Conservation (phyloP, 1,139 yeast genomes). For the Citeromyces hawaiiensis region DNA sequence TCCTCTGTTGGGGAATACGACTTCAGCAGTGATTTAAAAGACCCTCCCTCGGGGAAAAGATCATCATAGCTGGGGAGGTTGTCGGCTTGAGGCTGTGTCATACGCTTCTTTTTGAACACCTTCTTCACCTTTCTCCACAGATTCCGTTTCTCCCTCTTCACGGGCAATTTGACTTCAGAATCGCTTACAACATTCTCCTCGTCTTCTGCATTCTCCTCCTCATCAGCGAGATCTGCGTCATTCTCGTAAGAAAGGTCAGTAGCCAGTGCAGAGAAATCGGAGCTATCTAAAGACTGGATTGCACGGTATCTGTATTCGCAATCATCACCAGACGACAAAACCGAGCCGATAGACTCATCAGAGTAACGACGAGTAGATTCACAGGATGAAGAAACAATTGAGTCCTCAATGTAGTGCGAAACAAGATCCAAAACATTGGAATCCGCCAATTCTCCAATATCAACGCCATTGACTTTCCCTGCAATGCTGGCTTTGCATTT, state of each 20-base stretch:
- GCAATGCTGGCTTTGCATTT: slow-evolving; percentile 55
- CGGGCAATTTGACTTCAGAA: slow-evolving; percentile 12
- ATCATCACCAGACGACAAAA: slow-evolving; percentile 11
- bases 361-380: slow-evolving; percentile 11
- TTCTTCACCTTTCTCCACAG: slow-evolving; percentile 54
- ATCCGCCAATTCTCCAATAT: slow-evolving; percentile 43
- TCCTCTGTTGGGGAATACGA: slow-evolving; percentile 13
- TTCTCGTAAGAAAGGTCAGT: slow-evolving; percentile 1
- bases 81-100: slow-evolving; percentile 12
- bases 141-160: slow-evolving; percentile 13
- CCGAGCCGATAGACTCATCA: slow-evolving; percentile 13
- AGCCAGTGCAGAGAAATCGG: background rate
- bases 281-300: slow-evolving; percentile 6
- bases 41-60: slow-evolving; percentile 55
- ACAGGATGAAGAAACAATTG: slow-evolving; percentile 11
- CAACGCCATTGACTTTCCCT: slow-evolving; percentile 34
- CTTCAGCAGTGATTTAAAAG: slow-evolving; percentile 24
- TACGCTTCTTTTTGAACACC: slow-evolving; percentile 25
- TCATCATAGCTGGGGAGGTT: slow-evolving; percentile 73
- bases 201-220: slow-evolving; percentile 15
- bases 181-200: slow-evolving; percentile 16
- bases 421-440: slow-evolving; percentile 50
- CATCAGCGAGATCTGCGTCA: slow-evolving; percentile 6
- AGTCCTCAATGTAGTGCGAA: slow-evolving; percentile 8
- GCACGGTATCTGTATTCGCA: slow-evolving; percentile 13